phyloP scores from a whole-genome alignment of 2,329 filamentous ascomycete species.

The Monosporascus sp. region DNA sequence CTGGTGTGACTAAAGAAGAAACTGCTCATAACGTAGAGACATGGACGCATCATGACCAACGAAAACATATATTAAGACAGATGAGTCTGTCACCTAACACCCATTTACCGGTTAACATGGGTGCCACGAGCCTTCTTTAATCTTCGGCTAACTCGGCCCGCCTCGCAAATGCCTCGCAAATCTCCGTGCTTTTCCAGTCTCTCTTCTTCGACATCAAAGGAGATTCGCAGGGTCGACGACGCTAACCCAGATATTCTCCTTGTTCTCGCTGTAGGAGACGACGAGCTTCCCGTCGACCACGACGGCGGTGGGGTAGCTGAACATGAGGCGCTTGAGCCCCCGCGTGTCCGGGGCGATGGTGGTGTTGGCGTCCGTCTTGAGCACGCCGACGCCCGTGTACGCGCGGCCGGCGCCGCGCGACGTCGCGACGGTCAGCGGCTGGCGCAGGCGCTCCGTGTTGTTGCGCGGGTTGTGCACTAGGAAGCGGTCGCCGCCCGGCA shows the following conservation, averaged over 20 bases:
- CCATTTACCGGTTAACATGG: too few species aligned
- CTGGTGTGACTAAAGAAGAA: too few species aligned
- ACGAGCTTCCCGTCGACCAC: constrained; percentile 16
- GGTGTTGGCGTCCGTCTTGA: constrained; percentile 15
- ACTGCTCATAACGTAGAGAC: too few species aligned
- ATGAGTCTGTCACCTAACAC: too few species aligned
- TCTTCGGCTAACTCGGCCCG: too few species aligned
- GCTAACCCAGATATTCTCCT: constrained; percentile 24
- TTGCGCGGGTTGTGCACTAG: constrained; percentile 15
- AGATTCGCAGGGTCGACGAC: constrained; percentile 12
- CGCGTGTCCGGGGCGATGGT: constrained; percentile 19
- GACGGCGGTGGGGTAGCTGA: constrained; percentile 18
- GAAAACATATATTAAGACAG: too few species aligned
- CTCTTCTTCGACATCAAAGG: background rate
- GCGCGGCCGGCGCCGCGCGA: constrained; percentile 8
- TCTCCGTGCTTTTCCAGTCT: background rate
- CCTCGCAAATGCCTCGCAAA: too few species aligned
- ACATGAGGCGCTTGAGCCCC: constrained; percentile 17
- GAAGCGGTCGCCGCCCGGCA: constrained; percentile 6
- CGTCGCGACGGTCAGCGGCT: constrained; percentile 14
- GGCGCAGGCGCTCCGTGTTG: constrained; percentile 11
- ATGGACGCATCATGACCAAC: too few species aligned
- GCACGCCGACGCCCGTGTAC: constrained; percentile 12
- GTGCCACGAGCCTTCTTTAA: too few species aligned
- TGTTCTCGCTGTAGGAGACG: constrained; percentile 21